Evolutionary conservation across 805 yeast species (phyloP).

Genomic region (Candida morakotiae): DNA sequence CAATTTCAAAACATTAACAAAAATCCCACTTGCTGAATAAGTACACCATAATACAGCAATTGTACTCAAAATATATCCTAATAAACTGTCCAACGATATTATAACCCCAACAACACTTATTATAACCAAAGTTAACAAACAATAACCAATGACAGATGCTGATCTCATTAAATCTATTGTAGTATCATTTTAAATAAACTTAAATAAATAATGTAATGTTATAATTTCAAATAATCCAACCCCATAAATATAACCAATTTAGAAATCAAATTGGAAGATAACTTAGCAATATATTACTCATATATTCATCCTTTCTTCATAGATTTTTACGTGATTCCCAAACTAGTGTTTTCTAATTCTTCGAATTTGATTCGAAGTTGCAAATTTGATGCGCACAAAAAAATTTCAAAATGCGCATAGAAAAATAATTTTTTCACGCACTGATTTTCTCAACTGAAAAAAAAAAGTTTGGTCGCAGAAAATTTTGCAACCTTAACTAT

Average conservation of each 20-base stretch:
- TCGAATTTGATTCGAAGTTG: too few species aligned
- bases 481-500: too few species aligned
- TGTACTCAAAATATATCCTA: constrained; percentile 69
- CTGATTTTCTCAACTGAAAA: too few species aligned
- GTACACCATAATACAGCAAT: constrained; percentile 89
- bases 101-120: constrained; percentile 70
- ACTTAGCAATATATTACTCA: too few species aligned
- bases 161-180: constrained; percentile 63
- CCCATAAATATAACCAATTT: constrained; percentile 95
- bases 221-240: constrained; percentile 89
- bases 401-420: too few species aligned
- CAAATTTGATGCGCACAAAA: too few species aligned
- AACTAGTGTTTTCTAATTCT: too few species aligned
- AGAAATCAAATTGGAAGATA: too few species aligned
- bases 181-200: constrained; percentile 71
- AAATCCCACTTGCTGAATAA: constrained; percentile 87
- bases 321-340: too few species aligned
- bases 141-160: constrained; percentile 90
- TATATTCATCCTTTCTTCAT: too few species aligned
- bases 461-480: too few species aligned
- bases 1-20: constrained; percentile 77
- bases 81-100: constrained; percentile 60
- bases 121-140: constrained; percentile 82
- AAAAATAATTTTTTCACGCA: too few species aligned
- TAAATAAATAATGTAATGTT: constrained; percentile 78